Evolutionary conservation across 768 basidiomycete species (phyloP).

Genomic region (Hydnum rufescens): DNA sequence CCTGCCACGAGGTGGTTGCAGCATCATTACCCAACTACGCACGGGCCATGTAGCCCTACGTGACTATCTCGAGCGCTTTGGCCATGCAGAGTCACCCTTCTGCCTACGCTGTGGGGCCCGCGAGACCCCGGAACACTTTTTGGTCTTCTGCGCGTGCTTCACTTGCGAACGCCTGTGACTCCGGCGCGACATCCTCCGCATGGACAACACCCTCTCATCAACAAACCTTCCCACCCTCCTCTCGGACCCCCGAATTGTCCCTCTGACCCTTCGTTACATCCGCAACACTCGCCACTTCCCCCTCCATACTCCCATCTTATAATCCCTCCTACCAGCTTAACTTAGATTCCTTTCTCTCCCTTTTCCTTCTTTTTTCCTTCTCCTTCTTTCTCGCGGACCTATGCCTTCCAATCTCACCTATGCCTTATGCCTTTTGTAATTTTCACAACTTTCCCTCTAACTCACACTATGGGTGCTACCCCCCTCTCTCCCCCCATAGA

Average conservation of each 20-base stretch:
- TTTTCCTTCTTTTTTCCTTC: conserved; percentile 1
- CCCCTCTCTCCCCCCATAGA: too few relatives aligned
- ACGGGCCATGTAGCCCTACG: conserved; percentile 9
- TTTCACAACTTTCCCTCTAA: too few relatives aligned
- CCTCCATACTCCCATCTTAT: not conserved
- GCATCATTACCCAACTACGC: conserved; percentile 9
- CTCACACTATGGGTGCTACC: too few relatives aligned
- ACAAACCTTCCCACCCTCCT: conserved; percentile 1
- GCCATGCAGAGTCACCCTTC: not conserved
- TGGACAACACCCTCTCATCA: not conserved
- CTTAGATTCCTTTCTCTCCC: not conserved
- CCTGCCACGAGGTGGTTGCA: conserved; percentile 5
- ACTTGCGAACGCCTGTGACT: conserved; percentile 1
- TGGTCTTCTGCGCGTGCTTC: conserved; percentile 3
- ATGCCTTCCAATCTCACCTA: too few relatives aligned
- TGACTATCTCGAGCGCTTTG: conserved; percentile 6
- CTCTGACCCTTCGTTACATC: conserved; percentile 4
- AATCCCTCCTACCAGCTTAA: not conserved
- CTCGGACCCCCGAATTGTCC: conserved; percentile 1
- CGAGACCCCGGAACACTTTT: conserved; percentile 11
- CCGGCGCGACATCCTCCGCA: not conserved
- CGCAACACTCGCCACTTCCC: conserved; percentile 5
- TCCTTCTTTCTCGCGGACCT: not conserved
- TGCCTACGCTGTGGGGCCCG: conserved; percentile 4
- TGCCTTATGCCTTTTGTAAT: too few relatives aligned